These are phyloP conservation scores for Septoria petroselini DNA, from an alignment of 2,329 filamentous ascomycete species.

Conservation along the genomic window DNA sequence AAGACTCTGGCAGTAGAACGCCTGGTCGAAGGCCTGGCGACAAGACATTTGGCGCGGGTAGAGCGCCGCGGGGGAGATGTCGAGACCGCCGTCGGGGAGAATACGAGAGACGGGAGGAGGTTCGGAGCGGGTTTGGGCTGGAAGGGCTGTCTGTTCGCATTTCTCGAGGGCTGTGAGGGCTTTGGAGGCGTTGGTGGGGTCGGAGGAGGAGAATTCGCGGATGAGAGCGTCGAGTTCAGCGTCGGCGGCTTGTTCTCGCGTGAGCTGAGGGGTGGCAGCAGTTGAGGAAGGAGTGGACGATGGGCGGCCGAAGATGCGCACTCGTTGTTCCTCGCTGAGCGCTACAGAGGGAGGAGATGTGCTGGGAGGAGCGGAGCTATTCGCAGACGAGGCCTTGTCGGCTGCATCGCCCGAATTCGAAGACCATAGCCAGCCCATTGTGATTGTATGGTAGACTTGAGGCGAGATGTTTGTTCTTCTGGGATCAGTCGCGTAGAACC, in stretches of 20 bases:
- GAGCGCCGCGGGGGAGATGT: constrained; percentile 58
- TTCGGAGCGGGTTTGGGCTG: constrained; percentile 16
- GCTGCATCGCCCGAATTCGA: constrained; percentile 18
- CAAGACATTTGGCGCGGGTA: constrained; percentile 85
- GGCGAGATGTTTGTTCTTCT: background rate
- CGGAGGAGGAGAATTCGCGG: constrained; percentile 43
- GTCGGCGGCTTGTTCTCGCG: constrained; percentile 50
- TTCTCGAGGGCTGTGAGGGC: constrained; percentile 16
- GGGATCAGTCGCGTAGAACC: too few relatives aligned
- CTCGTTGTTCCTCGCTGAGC: constrained; percentile 32
- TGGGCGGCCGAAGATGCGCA: constrained; percentile 33
- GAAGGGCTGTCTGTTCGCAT: constrained; percentile 25
- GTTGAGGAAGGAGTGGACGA: constrained; percentile 21
- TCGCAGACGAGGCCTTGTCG: background rate
- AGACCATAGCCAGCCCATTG: constrained; percentile 34
- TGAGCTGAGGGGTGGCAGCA: constrained; percentile 27
- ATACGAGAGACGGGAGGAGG: constrained; percentile 24
- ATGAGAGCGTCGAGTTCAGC: constrained; percentile 55
- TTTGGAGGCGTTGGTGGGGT: constrained; percentile 19
- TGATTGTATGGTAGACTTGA: background rate
- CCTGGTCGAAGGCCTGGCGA: constrained; percentile 82
- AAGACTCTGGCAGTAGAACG: constrained; percentile 89
- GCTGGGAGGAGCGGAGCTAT: background rate
- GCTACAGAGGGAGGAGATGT: constrained; percentile 17
- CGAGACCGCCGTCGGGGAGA: constrained; percentile 31